These are phyloP conservation scores for Adiantum capillusveneris DNA, from an alignment of 75 land plant species.

Conservation along the genomic window DNA sequence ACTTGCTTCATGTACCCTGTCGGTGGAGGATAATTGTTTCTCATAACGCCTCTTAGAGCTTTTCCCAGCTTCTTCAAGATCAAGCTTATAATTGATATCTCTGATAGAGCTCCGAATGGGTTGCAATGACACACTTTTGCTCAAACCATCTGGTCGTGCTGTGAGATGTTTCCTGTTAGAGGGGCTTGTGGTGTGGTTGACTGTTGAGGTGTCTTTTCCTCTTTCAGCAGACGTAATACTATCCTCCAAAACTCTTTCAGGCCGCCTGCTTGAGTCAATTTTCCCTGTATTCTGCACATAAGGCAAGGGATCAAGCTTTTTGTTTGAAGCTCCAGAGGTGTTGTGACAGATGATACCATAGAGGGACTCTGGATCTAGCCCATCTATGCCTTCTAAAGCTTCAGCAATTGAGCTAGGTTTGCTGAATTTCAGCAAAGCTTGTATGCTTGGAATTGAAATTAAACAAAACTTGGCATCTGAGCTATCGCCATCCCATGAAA, in stretches of 20 bases:
- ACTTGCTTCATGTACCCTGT: neutral
- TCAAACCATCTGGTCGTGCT: neutral
- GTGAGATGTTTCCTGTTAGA: neutral
- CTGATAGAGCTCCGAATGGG: neutral
- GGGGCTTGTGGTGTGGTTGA: neutral
- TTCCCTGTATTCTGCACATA: neutral
- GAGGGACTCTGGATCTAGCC: neutral
- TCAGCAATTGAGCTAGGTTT: neutral
- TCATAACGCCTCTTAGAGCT: neutral
- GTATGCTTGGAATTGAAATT: neutral
- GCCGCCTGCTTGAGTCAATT: neutral
- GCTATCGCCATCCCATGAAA: conserved; percentile 4
- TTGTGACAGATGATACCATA: neutral
- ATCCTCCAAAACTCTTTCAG: neutral
- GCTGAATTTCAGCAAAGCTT: neutral
- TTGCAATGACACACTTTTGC: neutral
- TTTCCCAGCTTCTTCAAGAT: neutral
- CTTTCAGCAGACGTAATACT: neutral
- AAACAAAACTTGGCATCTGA: neutral
- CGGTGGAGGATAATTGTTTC: neutral
- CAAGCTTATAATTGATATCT: neutral
- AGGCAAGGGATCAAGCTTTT: neutral
- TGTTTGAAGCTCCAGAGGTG: neutral
- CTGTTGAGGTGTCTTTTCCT: neutral
- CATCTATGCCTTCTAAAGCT: neutral